Evolutionary conservation across 2,329 filamentous ascomycete species (phyloP).

Genomic region (Fusarium buxicola): DNA sequence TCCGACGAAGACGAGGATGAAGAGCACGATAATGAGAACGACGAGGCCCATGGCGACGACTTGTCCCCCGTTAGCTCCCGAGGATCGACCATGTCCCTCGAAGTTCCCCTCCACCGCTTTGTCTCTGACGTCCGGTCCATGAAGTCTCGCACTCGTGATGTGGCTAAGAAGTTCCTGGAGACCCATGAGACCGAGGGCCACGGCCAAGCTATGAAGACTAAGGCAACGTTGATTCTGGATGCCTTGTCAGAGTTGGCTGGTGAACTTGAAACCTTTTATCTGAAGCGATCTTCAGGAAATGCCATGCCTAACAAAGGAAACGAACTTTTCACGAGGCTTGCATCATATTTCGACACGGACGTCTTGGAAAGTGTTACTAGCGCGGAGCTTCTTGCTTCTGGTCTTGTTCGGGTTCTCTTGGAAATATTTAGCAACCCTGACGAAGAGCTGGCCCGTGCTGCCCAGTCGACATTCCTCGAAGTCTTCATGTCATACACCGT

Average conservation of each 20-base stretch:
- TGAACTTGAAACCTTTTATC: slow-evolving; percentile 79
- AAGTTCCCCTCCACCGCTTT: slow-evolving; percentile 63
- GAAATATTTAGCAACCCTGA: slow-evolving; percentile 82
- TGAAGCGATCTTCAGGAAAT: slow-evolving; percentile 62
- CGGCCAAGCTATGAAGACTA: slow-evolving; percentile 79
- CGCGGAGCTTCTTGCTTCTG: slow-evolving; percentile 90
- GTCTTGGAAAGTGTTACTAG: slow-evolving; percentile 94
- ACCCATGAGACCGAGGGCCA: slow-evolving; percentile 81
- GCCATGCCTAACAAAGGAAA: slow-evolving; percentile 64
- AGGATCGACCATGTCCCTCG: slow-evolving; percentile 73
- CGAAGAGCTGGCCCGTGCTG: slow-evolving; percentile 69
- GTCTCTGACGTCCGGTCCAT: slow-evolving; percentile 66
- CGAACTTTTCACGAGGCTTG: slow-evolving; percentile 78
- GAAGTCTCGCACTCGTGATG: slow-evolving; percentile 74
- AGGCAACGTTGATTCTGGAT: slow-evolving; percentile 80
- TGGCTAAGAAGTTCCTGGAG: slow-evolving; percentile 86
- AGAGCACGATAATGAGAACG: slow-evolving; percentile 62
- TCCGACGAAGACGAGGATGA: slow-evolving; percentile 62
- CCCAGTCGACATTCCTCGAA: slow-evolving; percentile 86
- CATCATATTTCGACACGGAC: slow-evolving; percentile 88
- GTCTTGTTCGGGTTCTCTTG: slow-evolving; percentile 85
- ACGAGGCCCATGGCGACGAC: slow-evolving; percentile 66
- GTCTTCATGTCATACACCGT: slow-evolving; percentile 87
- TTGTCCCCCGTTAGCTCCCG: slow-evolving; percentile 75
- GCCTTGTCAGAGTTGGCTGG: slow-evolving; percentile 77